A percentile compares a stretch with the other conserved stretches of the same genome.
phyloP scores from a whole-genome alignment of 2,329 filamentous ascomycete species.

The Aotearoamyces nothofagi region DNA sequence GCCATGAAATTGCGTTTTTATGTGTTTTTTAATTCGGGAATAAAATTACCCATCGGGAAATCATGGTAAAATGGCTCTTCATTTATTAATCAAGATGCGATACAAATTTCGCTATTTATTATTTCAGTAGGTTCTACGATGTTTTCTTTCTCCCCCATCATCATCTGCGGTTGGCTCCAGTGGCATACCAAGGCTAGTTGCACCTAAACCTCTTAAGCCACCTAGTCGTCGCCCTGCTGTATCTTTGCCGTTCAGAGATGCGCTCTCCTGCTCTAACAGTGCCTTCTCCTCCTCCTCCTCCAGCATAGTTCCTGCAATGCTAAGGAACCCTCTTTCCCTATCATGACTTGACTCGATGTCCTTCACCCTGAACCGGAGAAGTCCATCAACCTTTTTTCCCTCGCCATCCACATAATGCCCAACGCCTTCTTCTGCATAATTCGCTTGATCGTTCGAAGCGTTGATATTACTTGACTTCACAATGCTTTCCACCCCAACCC shows the following conservation, averaged over 20 bases:
- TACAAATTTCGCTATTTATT: too few relatives aligned
- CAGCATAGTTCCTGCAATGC: conserved; percentile 79
- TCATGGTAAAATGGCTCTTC: too few relatives aligned
- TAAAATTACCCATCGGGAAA: too few relatives aligned
- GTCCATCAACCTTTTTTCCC: conserved; percentile 55
- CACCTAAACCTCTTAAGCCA: conserved; percentile 15
- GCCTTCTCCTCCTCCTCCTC: conserved; percentile 48
- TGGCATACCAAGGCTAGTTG: conserved; percentile 16
- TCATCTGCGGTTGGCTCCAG: conserved; percentile 6
- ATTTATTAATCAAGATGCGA: too few relatives aligned
- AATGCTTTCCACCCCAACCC: conserved; percentile 38
- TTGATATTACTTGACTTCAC: conserved; percentile 17
- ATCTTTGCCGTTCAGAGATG: conserved; percentile 22
- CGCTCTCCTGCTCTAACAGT: conserved; percentile 38
- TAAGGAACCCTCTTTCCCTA: conserved; percentile 64
- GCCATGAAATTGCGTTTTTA: too few relatives aligned
- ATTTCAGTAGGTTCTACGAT: conserved; percentile 1
- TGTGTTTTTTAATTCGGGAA: too few relatives aligned
- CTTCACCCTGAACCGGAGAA: conserved; percentile 62
- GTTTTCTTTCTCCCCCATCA: neutral
- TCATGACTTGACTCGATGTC: conserved; percentile 72
- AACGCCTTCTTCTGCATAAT: conserved; percentile 36
- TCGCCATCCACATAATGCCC: conserved; percentile 64
- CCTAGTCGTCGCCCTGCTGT: conserved; percentile 24
- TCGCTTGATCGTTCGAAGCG: conserved; percentile 19